Evolutionary conservation across 2,329 filamentous ascomycete genomes (phyloP).

Genomic region (Aspergillus carbonarius): DNA sequence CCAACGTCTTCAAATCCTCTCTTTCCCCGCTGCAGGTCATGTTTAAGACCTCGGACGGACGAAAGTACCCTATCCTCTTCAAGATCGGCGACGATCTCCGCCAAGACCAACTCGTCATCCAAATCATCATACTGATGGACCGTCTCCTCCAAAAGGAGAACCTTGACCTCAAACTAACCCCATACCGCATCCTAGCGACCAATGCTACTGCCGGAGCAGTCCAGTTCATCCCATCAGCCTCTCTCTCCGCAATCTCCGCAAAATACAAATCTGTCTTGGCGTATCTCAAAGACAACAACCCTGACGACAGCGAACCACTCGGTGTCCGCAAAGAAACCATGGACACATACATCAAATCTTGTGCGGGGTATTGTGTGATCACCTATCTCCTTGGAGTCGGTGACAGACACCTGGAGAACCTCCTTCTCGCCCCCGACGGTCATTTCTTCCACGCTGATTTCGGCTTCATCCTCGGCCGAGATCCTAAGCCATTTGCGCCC

Average conservation of each 20-base stretch:
- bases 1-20: conserved; percentile 92
- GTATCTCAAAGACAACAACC: conserved; percentile 86
- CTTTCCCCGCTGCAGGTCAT: conserved; percentile 86
- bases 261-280: conserved; percentile 78
- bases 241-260: conserved; percentile 75
- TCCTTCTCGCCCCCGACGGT: conserved; percentile 82
- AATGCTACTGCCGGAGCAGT: conserved; percentile 85
- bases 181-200: conserved; percentile 94
- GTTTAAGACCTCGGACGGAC: conserved; percentile 76
- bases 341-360: conserved; percentile 93
- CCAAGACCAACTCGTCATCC: conserved; percentile 95
- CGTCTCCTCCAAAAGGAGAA: conserved; percentile 94
- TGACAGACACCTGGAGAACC: conserved; percentile 92
- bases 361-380: conserved; percentile 96
- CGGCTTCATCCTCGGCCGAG: conserved; percentile 93
- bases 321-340: conserved; percentile 89
- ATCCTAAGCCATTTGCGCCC: conserved; percentile 95
- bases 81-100: conserved; percentile 95
- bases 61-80: conserved; percentile 89
- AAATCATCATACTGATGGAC: conserved; percentile 98
- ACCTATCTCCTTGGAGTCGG: conserved; percentile 97
- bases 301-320: conserved; percentile 75
- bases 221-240: conserved; percentile 87
- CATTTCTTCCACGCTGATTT: conserved; percentile 99
- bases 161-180: conserved; percentile 87